Conservation (phyloP, 495 filamentous ascomycete species). For the Lentithecium fluviatile region DNA sequence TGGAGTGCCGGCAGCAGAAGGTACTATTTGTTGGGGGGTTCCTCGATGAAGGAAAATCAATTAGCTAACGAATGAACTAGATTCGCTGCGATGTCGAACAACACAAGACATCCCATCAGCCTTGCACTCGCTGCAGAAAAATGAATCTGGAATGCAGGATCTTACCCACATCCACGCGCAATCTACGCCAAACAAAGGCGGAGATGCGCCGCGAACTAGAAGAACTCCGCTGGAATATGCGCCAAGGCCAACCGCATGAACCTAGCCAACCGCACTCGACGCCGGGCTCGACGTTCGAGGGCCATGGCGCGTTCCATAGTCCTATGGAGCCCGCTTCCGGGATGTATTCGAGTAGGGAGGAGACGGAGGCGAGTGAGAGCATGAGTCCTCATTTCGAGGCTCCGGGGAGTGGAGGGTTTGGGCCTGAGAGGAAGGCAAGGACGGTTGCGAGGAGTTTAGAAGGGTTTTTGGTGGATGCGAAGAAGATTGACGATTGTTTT, state of each 20-base stretch:
- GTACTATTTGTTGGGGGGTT: background rate
- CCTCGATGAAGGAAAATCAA: background rate
- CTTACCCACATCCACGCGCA: conserved; percentile 27
- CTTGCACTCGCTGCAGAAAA: conserved; percentile 22
- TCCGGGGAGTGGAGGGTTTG: background rate
- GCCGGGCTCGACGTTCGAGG: background rate
- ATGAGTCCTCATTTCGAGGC: background rate
- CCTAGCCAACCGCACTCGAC: conserved; percentile 3
- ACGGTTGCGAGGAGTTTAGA: conserved; percentile 11
- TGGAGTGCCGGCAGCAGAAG: conserved; percentile 34
- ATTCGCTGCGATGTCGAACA: conserved; percentile 33
- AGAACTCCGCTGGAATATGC: conserved; percentile 25
- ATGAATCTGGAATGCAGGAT: conserved; percentile 29
- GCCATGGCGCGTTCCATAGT: background rate
- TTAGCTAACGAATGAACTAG: conserved; percentile 1
- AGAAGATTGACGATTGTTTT: conserved; percentile 27
- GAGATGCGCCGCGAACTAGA: conserved; percentile 34
- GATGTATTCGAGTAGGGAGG: background rate
- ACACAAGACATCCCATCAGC: conserved; percentile 19
- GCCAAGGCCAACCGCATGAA: conserved; percentile 7
- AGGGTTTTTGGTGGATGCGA: conserved; percentile 17
- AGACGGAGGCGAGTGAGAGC: background rate
- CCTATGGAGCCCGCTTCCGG: background rate
- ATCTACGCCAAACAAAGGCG: conserved; percentile 31
- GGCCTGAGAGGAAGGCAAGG: background rate